Evolutionary conservation across 768 basidiomycete species (phyloP).

Genomic region (Naganishia vaughanmartiniae): DNA sequence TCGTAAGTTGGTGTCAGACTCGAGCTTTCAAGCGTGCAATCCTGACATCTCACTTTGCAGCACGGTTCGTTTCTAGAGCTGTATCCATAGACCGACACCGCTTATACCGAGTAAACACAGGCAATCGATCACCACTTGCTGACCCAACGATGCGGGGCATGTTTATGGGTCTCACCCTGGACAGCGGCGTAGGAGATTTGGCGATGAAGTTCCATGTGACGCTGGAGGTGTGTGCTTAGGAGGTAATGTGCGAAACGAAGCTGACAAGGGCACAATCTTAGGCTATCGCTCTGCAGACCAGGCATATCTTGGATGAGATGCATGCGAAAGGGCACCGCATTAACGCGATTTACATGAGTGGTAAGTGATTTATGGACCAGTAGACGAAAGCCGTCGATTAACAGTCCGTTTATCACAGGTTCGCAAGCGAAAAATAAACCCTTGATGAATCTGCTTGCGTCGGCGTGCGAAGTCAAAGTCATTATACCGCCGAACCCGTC

Average conservation of each 20-base stretch:
- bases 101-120: slow-evolving; percentile 53
- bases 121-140: slow-evolving; percentile 93
- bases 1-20: slow-evolving; percentile 51
- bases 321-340: slow-evolving; percentile 82
- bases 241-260: not conserved
- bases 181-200: slow-evolving; percentile 71
- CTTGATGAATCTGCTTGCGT: slow-evolving; percentile 85
- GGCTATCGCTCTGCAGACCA: slow-evolving; percentile 88
- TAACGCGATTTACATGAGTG: slow-evolving; percentile 79
- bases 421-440: slow-evolving; percentile 85
- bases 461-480: slow-evolving; percentile 76
- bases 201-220: slow-evolving; percentile 86
- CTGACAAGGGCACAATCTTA: slow-evolving; percentile 19
- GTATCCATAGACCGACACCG: not conserved
- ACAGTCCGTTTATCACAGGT: slow-evolving; percentile 53
- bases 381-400: not conserved
- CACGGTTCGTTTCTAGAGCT: slow-evolving; percentile 60
- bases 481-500: slow-evolving; percentile 73
- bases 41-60: not conserved
- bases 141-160: slow-evolving; percentile 94
- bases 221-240: slow-evolving; percentile 58
- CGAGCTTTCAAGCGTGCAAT: not conserved
- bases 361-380: slow-evolving; percentile 35
- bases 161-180: slow-evolving; percentile 79
- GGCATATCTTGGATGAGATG: slow-evolving; percentile 88